phyloP scores from a whole-genome alignment of 495 filamentous ascomycete genomes.

The Immersiella caudata region DNA sequence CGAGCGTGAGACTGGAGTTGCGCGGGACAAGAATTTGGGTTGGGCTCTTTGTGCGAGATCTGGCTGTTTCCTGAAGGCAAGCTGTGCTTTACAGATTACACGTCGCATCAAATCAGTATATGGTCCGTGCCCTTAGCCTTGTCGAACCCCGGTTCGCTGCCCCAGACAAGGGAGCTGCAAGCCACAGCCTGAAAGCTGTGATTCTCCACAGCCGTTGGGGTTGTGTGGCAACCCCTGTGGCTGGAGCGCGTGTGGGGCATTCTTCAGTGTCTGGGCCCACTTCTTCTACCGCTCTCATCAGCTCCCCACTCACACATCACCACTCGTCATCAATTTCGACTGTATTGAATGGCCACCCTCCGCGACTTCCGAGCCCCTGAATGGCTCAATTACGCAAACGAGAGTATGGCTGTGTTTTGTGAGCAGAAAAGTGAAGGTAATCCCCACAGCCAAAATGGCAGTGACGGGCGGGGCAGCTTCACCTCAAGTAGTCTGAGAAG shows the following conservation, averaged over 20 bases:
- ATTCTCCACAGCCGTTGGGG: conserved; percentile 18
- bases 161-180: conserved; percentile 5
- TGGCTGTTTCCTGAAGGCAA: conserved; percentile 12
- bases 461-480: background rate
- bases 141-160: conserved; percentile 12
- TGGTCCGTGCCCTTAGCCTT: conserved; percentile 2
- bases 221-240: background rate
- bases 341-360: background rate
- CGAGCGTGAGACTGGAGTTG: background rate
- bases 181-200: conserved; percentile 19
- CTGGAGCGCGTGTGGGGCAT: background rate
- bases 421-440: background rate
- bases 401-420: background rate
- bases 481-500: background rate
- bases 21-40: background rate
- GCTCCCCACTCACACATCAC: background rate
- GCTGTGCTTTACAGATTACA: conserved; percentile 24
- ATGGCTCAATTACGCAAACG: conserved; percentile 10
- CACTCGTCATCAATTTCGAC: background rate
- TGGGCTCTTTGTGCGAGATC: conserved; percentile 1
- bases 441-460: background rate
- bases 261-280: background rate
- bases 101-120: conserved; percentile 23
- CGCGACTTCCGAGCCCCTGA: background rate
- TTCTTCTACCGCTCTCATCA: background rate